A percentile compares a stretch with the other conserved stretches of the same genome.
phyloP scores from a whole-genome alignment of 768 basidiomycete genomes.

The Boletus rubescentipes region DNA sequence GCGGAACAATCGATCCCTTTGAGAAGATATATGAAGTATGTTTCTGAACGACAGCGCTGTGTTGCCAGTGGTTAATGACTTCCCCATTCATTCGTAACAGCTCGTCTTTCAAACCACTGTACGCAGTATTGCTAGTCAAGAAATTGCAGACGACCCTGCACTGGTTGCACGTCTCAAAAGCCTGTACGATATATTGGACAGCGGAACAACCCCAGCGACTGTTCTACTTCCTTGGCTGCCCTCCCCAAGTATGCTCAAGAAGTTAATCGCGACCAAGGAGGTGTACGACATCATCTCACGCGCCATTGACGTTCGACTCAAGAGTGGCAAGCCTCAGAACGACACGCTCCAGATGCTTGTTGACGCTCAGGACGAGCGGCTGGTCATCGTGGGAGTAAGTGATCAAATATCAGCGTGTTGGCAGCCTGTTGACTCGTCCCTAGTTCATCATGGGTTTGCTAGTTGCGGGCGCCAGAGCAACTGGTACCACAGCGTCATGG shows the following conservation, averaged over 20 bases:
- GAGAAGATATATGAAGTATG: constrained; percentile 65
- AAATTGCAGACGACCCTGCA: constrained; percentile 65
- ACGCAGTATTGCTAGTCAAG: constrained; percentile 62
- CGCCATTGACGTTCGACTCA: constrained; percentile 56
- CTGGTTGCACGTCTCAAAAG: constrained; percentile 60
- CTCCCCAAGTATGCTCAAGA: constrained; percentile 66
- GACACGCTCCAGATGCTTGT: constrained; percentile 76
- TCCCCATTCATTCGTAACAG: constrained; percentile 29
- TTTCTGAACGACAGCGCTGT: background rate
- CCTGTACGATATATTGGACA: constrained; percentile 68
- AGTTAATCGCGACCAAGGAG: constrained; percentile 70
- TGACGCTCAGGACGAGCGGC: constrained; percentile 65
- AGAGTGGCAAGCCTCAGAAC: constrained; percentile 54
- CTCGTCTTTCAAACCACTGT: constrained; percentile 74
- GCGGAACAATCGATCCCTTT: constrained; percentile 71
- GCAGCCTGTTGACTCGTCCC: constrained; percentile 22
- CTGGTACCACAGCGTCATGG: constrained; percentile 81
- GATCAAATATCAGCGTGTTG: constrained; percentile 14
- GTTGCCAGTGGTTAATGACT: background rate
- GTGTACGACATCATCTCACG: constrained; percentile 68
- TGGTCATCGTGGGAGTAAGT: constrained; percentile 67
- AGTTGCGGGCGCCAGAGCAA: constrained; percentile 79
- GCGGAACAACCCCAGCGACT: constrained; percentile 68
- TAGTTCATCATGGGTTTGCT: constrained; percentile 83
- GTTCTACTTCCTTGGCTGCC: constrained; percentile 79